phyloP scores from a whole-genome alignment of 2,329 filamentous ascomycete genomes.

The Tolypocladium capitatum region DNA sequence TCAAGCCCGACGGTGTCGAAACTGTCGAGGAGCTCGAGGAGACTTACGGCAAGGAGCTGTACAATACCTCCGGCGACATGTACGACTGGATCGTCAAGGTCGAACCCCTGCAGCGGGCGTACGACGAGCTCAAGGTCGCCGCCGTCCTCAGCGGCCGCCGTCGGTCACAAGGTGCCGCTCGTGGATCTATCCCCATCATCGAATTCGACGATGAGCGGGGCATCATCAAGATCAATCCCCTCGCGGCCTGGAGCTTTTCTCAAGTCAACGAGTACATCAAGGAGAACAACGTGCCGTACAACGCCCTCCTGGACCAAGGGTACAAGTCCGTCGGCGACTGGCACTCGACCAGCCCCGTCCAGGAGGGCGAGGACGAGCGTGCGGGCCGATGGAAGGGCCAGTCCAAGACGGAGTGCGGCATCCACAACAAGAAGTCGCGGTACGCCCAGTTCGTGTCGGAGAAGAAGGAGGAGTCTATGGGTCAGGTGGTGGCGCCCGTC shows the following conservation, averaged over 20 bases:
- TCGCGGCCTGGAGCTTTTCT: slow-evolving; percentile 86
- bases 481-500: slow-evolving; percentile 16
- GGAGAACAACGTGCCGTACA: slow-evolving; percentile 84
- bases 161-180: slow-evolving; percentile 83
- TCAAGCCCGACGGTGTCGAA: slow-evolving; percentile 67
- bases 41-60: slow-evolving; percentile 70
- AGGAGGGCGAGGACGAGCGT: slow-evolving; percentile 86
- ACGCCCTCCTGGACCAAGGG: slow-evolving; percentile 77
- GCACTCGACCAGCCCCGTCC: slow-evolving; percentile 89
- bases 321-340: slow-evolving; percentile 98
- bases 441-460: slow-evolving; percentile 77
- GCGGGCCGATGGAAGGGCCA: slow-evolving; percentile 95
- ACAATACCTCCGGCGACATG: slow-evolving; percentile 73
- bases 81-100: slow-evolving; percentile 98
- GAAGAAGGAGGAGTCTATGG: slow-evolving; percentile 41
- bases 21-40: slow-evolving; percentile 66
- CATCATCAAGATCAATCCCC: slow-evolving; percentile 92
- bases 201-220: slow-evolving; percentile 81
- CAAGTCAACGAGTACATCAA: slow-evolving; percentile 83
- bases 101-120: slow-evolving; percentile 86
- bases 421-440: slow-evolving; percentile 93
- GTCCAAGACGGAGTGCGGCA: slow-evolving; percentile 92
- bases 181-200: slow-evolving; percentile 79
- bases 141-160: slow-evolving; percentile 88
- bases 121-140: slow-evolving; percentile 72